These are phyloP conservation scores for Globisporangium echinulatum DNA, from an alignment of 352 stramenopile genomes.

Conservation along the genomic window DNA sequence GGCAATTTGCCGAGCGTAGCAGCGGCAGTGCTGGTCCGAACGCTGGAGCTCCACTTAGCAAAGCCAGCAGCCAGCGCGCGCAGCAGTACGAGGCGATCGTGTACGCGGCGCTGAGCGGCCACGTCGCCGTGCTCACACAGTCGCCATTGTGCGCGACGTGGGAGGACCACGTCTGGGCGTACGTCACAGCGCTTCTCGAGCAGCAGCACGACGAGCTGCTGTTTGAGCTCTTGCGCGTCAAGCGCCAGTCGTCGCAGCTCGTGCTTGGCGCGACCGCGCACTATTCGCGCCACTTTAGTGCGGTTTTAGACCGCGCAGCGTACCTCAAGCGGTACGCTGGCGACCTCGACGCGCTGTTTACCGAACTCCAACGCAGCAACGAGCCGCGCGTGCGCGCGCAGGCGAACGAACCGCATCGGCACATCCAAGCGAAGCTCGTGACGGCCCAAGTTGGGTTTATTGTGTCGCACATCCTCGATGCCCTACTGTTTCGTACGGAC, in stretches of 20 bases:
- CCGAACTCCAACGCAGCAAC: conserved; percentile 59
- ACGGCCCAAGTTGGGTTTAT: conserved; percentile 74
- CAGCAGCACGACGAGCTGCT: conserved; percentile 68
- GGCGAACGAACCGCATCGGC: conserved; percentile 58
- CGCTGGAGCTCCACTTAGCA: conserved; percentile 7
- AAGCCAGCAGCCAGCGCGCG: conserved; percentile 51
- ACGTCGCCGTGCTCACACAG: conserved; percentile 55
- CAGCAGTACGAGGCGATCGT: conserved; percentile 76
- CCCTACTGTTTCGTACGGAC: conserved; percentile 35
- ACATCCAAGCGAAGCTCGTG: conserved; percentile 79
- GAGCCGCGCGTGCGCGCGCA: conserved; percentile 61
- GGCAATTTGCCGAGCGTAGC: conserved; percentile 60
- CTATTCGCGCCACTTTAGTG: conserved; percentile 47
- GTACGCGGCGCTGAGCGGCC: conserved; percentile 73
- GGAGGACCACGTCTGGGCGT: conserved; percentile 85
- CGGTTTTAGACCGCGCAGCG: conserved; percentile 63
- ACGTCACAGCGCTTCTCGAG: conserved; percentile 60
- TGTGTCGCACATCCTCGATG: conserved; percentile 55
- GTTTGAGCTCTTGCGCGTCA: conserved; percentile 65
- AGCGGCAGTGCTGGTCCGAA: not conserved
- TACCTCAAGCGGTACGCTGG: conserved; percentile 68
- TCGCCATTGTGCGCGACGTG: conserved; percentile 71
- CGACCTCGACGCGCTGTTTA: conserved; percentile 68
- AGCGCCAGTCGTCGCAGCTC: conserved; percentile 65
- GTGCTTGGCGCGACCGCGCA: conserved; percentile 61